Evolutionary conservation across 192 early-diverging fungal genomes (phyloP), one percentile per base, ranked within the genome.

Genomic region (Entomortierella chlamydospora): DNA sequence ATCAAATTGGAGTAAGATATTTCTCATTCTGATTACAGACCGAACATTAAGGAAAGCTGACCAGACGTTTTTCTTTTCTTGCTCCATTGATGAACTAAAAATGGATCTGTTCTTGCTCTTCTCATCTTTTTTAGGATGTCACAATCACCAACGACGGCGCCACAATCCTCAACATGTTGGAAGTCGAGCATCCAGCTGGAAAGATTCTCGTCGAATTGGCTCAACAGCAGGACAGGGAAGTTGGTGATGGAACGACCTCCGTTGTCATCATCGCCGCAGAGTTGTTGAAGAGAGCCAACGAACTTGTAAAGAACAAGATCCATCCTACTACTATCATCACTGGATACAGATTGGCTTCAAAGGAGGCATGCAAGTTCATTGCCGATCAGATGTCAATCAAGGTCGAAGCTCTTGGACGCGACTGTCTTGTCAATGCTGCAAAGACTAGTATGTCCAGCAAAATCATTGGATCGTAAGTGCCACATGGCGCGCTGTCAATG

Each of bases 81-180:
- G 11, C 41, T 43, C 10, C 13, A 53, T 64, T 23, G n/a, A 22
- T 31, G 11, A 42, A 41, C 42, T 18, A 20, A 8, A 31, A 42
- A 9, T 41, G 15, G 2, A 15, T 47, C 2, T 28, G 4, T n/a
- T 39, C n/a, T 22, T 26, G n/a, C 52, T 45, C 22, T 53, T 72
- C 37, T 26, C 56, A 8, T 39, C 30, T 43, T 33, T 43, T 26
- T 68, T 2, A 96, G 94, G 98, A 98, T 82, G 97, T 99, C 61
- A 98, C 97, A 20, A 98, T 99, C 79, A 97, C 96, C 31, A 99
- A 99, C 86, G 98, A 99, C 88, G 98, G 98, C 45, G 98, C 98
- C 18, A 99, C 98, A 49, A 99, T 99, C 81, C 84, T 99, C 62
- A 88, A 93, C 66, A 90, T 99, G 53, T 87, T 99, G n/a, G 98